These are phyloP conservation scores for Candida qinlingensis DNA, from an alignment of 805 yeast species.

Conservation along the genomic window DNA sequence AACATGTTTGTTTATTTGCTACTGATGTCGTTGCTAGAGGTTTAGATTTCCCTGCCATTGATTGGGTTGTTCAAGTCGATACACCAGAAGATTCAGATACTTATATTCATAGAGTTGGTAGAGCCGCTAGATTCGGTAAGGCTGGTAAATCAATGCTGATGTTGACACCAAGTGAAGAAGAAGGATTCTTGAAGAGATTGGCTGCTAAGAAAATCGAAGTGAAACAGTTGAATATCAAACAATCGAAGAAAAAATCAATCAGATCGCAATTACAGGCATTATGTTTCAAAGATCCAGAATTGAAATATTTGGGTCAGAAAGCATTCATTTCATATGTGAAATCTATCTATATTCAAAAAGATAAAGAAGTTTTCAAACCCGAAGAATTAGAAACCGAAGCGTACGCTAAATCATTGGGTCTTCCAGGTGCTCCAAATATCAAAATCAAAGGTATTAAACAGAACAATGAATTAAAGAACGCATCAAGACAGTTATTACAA, in stretches of 20 bases:
- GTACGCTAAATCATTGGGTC: constrained; percentile 82
- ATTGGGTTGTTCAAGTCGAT: constrained; percentile 84
- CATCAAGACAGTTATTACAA: constrained; percentile 62
- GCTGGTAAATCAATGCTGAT: constrained; percentile 81
- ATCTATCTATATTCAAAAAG: constrained; percentile 80
- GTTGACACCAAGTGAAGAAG: constrained; percentile 80
- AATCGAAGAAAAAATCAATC: constrained; percentile 64
- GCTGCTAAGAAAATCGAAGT: constrained; percentile 61
- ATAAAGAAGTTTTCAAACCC: constrained; percentile 78
- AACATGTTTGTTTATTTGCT: constrained; percentile 73
- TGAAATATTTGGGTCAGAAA: constrained; percentile 91
- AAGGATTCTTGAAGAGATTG: constrained; percentile 63
- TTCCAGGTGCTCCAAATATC: constrained; percentile 94
- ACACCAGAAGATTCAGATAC: constrained; percentile 93
- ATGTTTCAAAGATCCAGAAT: constrained; percentile 85
- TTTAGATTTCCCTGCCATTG: constrained; percentile 91
- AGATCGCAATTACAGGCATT: constrained; percentile 81
- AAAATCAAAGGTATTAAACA: constrained; percentile 53
- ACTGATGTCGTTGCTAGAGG: constrained; percentile 99
- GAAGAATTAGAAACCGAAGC: constrained; percentile 75
- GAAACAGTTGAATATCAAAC: constrained; percentile 68
- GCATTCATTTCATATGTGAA: constrained; percentile 90
- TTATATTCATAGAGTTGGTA: constrained; percentile 90
- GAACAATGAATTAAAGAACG: constrained; percentile 73
- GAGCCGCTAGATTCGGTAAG: constrained; percentile 91